phyloP scores from a whole-genome alignment of 2,329 filamentous ascomycete genomes.

The Drechmeria coniospora region DNA sequence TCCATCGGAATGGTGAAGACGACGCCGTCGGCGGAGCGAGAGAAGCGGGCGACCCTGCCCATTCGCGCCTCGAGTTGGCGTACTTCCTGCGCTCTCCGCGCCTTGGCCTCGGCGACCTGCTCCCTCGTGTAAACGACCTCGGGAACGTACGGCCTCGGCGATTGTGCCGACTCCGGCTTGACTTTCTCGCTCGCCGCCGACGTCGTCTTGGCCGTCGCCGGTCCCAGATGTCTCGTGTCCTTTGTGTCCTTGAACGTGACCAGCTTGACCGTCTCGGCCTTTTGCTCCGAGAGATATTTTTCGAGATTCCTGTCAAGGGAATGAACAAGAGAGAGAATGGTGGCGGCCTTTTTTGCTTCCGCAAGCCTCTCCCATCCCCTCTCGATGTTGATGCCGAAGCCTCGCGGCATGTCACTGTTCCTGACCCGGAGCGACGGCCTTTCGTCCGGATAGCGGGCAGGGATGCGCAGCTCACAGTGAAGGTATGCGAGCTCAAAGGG shows the following conservation, averaged over 20 bases:
- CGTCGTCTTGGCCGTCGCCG: conserved; percentile 4
- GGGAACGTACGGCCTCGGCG: conserved; percentile 20
- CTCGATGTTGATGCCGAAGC: conserved; percentile 64
- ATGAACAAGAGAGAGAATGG: conserved; percentile 51
- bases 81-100: conserved; percentile 47
- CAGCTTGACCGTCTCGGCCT: conserved; percentile 58
- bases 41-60: conserved; percentile 49
- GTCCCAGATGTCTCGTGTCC: conserved; percentile 35
- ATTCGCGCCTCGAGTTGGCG: conserved; percentile 64
- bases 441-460: conserved; percentile 42
- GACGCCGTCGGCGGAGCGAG: conserved; percentile 53
- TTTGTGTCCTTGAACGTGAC: conserved; percentile 44
- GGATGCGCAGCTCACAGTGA: conserved; percentile 52
- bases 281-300: conserved; percentile 50
- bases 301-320: conserved; percentile 60
- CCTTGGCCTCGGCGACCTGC: conserved; percentile 46
- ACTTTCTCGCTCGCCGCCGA: conserved; percentile 2
- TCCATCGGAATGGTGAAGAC: conserved; percentile 58
- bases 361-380: conserved; percentile 54
- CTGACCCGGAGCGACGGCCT: conserved; percentile 45
- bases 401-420: conserved; percentile 55
- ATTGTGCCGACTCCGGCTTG: conserved; percentile 6
- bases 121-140: conserved; percentile 38
- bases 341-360: conserved; percentile 35
- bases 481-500: conserved; percentile 60